Evolutionary conservation across 2,329 filamentous ascomycete species (phyloP), one percentile per base, ranked within the genome.

Genomic region (Lecanicillium sp.): DNA sequence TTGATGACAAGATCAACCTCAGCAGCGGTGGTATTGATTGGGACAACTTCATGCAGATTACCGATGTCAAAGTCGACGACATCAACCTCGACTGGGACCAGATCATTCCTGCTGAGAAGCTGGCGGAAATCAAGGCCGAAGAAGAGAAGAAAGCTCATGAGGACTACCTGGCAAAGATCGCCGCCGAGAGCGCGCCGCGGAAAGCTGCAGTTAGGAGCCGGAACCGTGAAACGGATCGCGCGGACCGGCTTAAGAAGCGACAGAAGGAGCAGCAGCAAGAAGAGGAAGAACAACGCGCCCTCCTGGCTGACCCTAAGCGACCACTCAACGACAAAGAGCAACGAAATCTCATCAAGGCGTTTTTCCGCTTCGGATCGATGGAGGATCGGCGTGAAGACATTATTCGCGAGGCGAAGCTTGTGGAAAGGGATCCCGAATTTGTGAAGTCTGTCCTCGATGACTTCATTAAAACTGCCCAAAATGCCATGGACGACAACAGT

Each of bases 1-100:
- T 96, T 40, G 85, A 90, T 17, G 87, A 95, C 60, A 87, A 89
- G 56, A 87, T 97, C 57, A 79, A 79, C 42, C 85, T 94, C 31
- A 94, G 89, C 42, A 92, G 90, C 54, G 94, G 92, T 54, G 92
- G 75, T 40, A 79, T 79, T 35, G 75, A 79, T 49, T 79, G 92
- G 65, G 90, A 96, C 57, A 94, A 95, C 45, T 98, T 97, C 61
- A 81, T 98, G 66, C 88, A 97, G 56, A 94, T 95, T 54, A 96
- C 92, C 1, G 92, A 98, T 60, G 90, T 97, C 61, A 97, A 97
- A 64, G 85, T 97, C 17, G 86, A 97, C 43, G 74, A 79, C 36
- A 67, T 78, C 35, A 66, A 69, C 47, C 79, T 97, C 18, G 88
- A 94, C 49, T 98, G 92, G 92, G 92, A 98, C 53, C 85, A 97